Evolutionary conservation across 257 asterid species (phyloP).

Genomic region (Paulownia fortunei): DNA sequence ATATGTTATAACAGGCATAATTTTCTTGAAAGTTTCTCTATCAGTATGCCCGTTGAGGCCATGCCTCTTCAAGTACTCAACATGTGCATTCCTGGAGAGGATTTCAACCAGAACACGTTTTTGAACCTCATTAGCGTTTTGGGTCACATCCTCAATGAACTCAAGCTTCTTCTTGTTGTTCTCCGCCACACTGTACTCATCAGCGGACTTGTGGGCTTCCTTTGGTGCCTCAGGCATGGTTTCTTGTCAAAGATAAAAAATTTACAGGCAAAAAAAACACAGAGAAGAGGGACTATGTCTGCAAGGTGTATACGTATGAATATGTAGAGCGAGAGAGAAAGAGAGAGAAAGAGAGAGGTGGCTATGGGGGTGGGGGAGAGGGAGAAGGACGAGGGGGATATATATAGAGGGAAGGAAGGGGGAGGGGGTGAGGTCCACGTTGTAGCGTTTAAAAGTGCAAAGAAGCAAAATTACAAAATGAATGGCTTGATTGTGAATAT

Average conservation of each 20-base stretch:
- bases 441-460: slow-evolving; percentile 40
- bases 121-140: slow-evolving; percentile 58
- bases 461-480: slow-evolving; percentile 28
- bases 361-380: slow-evolving; percentile 34
- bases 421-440: slow-evolving; percentile 36
- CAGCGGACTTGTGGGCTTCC: not conserved
- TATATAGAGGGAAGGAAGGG: slow-evolving; percentile 51
- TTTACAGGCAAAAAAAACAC: not conserved
- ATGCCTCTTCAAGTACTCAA: slow-evolving; percentile 58
- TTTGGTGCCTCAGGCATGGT: slow-evolving; percentile 79
- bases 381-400: slow-evolving; percentile 27
- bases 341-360: slow-evolving; percentile 18
- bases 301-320: not conserved
- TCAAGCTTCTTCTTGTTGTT: slow-evolving; percentile 50
- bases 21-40: slow-evolving; percentile 56
- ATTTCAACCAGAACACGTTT: slow-evolving; percentile 58
- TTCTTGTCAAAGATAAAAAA: not conserved
- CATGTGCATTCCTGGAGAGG: slow-evolving; percentile 57
- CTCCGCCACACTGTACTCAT: slow-evolving; percentile 33
- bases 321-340: not conserved
- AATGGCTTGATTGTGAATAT: slow-evolving; percentile 52
- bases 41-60: slow-evolving; percentile 57
- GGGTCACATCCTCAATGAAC: slow-evolving; percentile 69
- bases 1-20: slow-evolving; percentile 63
- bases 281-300: not conserved